phyloP scores from a whole-genome alignment of 2,329 filamentous ascomycete genomes.

The Thelonectria blattea region DNA sequence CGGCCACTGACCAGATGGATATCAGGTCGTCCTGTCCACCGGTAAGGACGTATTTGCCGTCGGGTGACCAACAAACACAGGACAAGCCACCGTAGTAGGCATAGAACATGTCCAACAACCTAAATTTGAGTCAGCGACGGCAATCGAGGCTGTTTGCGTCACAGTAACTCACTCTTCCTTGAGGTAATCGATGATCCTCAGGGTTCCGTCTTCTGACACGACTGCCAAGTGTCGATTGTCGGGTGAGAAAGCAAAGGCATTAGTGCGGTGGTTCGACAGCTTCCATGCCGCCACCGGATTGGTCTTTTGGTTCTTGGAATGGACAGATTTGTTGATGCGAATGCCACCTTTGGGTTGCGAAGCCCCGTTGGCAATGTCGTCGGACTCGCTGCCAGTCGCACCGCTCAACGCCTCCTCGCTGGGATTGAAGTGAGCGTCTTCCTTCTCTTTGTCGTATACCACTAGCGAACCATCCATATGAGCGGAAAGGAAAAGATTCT shows the following conservation, averaged over 20 bases:
- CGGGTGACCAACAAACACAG: conserved; percentile 96
- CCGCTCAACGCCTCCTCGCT: conserved; percentile 61
- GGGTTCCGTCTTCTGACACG: conserved; percentile 87
- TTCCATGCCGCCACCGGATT: conserved; percentile 96
- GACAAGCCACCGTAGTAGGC: conserved; percentile 94
- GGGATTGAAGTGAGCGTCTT: conserved; percentile 79
- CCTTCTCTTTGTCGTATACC: conserved; percentile 97
- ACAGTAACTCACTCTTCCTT: conserved; percentile 74
- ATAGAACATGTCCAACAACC: conserved; percentile 83
- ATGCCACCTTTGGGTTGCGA: conserved; percentile 55
- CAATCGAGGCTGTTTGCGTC: background rate
- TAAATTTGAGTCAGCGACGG: conserved; percentile 43
- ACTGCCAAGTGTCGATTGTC: conserved; percentile 86
- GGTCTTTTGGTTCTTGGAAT: conserved; percentile 89
- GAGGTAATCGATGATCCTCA: conserved; percentile 90
- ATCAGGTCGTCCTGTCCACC: conserved; percentile 96
- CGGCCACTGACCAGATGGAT: conserved; percentile 91
- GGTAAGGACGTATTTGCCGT: conserved; percentile 93
- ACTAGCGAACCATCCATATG: conserved; percentile 91
- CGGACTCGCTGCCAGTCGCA: conserved; percentile 65
- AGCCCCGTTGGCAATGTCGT: conserved; percentile 43
- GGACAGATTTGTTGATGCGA: conserved; percentile 86
- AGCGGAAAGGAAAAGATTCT: conserved; percentile 88
- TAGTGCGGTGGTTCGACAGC: conserved; percentile 86
- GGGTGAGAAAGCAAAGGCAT: conserved; percentile 90